Evolutionary conservation across 2,329 filamentous ascomycete species (phyloP).

Genomic region (Colletotrichum eremochloae): DNA sequence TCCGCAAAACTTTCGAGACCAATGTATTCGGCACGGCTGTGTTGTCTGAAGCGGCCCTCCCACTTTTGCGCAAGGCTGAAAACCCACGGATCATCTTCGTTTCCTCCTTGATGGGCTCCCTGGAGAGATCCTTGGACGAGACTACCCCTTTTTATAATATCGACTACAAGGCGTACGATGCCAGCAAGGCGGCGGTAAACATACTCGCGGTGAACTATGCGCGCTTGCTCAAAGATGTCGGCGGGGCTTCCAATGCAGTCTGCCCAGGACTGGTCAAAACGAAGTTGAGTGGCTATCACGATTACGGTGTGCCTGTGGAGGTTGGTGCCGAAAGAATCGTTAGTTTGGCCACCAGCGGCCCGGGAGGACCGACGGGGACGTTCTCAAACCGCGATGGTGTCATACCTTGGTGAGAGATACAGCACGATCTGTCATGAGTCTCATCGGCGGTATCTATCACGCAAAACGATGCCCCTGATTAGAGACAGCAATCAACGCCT

Average conservation of each 20-base stretch:
- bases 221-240: slow-evolving; percentile 47
- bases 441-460: neutral
- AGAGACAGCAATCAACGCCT: too few species aligned
- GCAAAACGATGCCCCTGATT: too few species aligned
- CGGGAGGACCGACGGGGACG: slow-evolving; percentile 49
- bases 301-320: slow-evolving; percentile 43
- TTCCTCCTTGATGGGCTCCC: slow-evolving; percentile 52
- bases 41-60: slow-evolving; percentile 48
- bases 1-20: slow-evolving; percentile 53
- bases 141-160: slow-evolving; percentile 45
- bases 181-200: slow-evolving; percentile 59
- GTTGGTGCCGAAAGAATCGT: slow-evolving; percentile 49
- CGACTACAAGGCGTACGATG: slow-evolving; percentile 53
- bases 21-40: slow-evolving; percentile 53
- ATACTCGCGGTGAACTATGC: slow-evolving; percentile 55
- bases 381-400: slow-evolving; percentile 46
- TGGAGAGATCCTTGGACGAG: slow-evolving; percentile 48
- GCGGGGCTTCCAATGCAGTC: slow-evolving; percentile 52
- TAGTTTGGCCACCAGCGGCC: slow-evolving; percentile 48
- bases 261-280: slow-evolving; percentile 56
- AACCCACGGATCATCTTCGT: slow-evolving; percentile 54
- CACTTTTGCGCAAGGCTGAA: slow-evolving; percentile 48
- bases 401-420: slow-evolving; percentile 41
- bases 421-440: neutral
- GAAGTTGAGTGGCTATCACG: slow-evolving; percentile 44